Evolutionary conservation across 257 asterid genomes (phyloP), one percentile per base, ranked within the genome.

Genomic region (Dorcoceras hygrometricum): DNA sequence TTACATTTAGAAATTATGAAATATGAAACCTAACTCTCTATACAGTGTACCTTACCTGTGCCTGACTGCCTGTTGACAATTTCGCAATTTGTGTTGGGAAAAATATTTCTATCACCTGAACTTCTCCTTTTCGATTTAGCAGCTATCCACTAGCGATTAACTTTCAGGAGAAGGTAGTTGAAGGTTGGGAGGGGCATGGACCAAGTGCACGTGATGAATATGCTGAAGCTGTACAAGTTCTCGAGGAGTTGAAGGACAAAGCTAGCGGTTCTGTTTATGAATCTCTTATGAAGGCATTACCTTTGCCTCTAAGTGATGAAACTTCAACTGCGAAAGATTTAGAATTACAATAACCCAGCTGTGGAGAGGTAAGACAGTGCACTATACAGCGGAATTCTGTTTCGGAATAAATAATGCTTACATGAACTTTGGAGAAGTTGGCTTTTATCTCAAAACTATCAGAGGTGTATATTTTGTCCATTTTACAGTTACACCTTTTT

Each of bases 91-190:
- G 61, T 63, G 58, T 63, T 25, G 20, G 58, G 10, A 63, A 20
- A 23, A 56, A 58, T 59, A 53, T 18, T 57, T 14, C 60, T 8
- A 16, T 36, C 18, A 14, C 50, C 50, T 63, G 46, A 63, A 70
- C 59, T 4, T 43, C 50, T 14, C 5, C 19, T 63, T 36, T 28
- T 58, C 60, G 26, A 77, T 63, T 79, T 58, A 54, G 81, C 97
- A 87, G 98, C 84, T 84, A 90, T 63, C 81, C 85, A 16, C 77
- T 88, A 55, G 97, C 99, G 20, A 77, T 93, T 19, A 81, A 75
- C 80, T 84, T 88, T 66, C 99, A 90, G 66, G 89, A 93, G 85
- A 82, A 86, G 69, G 99, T 74, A 51, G 78, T 90, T n/a, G 96
- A 90, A 74, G 86, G 88, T 68, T 83, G 88, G 90, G 87, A 85